Conservation (phyloP, 73 alveolate genomes). For the Paramecium primaurelia region DNA sequence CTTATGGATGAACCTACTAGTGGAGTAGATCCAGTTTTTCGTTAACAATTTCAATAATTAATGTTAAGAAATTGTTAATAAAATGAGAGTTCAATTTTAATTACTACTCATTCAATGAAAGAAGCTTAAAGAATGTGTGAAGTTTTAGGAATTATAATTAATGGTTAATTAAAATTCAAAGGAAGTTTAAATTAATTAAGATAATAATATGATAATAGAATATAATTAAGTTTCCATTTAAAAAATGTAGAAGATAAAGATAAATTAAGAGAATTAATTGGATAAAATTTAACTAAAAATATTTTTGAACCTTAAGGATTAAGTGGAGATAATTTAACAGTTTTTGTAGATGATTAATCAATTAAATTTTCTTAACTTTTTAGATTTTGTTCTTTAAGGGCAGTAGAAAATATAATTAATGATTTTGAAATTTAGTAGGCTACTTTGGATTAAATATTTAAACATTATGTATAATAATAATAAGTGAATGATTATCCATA, state of each 20-base stretch:
- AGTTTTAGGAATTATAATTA: constrained; percentile 75
- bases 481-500: background rate
- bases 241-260: background rate
- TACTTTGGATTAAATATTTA: background rate
- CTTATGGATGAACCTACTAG: constrained; percentile 76
- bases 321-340: background rate
- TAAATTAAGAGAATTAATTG: background rate
- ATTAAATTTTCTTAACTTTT: background rate
- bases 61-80: background rate
- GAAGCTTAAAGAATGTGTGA: constrained; percentile 94
- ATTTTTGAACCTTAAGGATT: background rate
- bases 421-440: background rate
- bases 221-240: background rate
- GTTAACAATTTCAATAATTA: constrained; percentile 54
- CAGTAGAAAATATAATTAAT: background rate
- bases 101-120: constrained; percentile 95
- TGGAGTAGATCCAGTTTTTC: constrained; percentile 70
- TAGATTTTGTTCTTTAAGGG: background rate
- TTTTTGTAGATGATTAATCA: background rate
- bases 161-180: constrained; percentile 64
- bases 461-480: background rate
- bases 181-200: background rate
- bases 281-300: background rate
- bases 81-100: constrained; percentile 67
- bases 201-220: background rate